Evolutionary conservation across 2,329 filamentous ascomycete species (phyloP).

Genomic region (Aspergillus puulaauensis): DNA sequence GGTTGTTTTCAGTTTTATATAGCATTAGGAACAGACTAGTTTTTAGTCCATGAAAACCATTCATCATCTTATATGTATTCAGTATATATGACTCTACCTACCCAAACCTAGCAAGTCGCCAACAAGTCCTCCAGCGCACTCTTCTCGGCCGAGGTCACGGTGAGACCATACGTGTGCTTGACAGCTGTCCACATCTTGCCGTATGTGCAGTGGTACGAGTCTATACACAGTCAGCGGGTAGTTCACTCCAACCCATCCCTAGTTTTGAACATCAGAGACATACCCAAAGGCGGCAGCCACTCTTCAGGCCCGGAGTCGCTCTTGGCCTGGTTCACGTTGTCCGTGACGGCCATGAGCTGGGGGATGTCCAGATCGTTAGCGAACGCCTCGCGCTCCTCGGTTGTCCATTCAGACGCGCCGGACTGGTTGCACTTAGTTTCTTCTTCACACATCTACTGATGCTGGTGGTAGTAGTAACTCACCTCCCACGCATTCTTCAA

Average conservation of each 20-base stretch:
- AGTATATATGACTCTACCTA: not conserved
- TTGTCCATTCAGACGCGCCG: constrained; percentile 71
- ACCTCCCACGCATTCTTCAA: constrained; percentile 79
- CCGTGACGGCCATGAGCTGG: constrained; percentile 77
- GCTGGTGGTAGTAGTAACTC: not conserved
- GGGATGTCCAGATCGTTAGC: constrained; percentile 76
- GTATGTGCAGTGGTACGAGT: constrained; percentile 74
- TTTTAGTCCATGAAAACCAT: too few relatives aligned
- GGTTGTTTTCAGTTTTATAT: not conserved
- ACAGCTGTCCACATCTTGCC: constrained; percentile 75
- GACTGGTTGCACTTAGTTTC: constrained; percentile 30
- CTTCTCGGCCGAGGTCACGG: constrained; percentile 72
- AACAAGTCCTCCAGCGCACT: constrained; percentile 65
- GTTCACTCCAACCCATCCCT: too few relatives aligned
- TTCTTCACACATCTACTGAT: too few relatives aligned
- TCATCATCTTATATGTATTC: too few relatives aligned
- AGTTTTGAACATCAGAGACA: constrained; percentile 22
- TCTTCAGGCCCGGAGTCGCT: constrained; percentile 70
- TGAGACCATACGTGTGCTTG: constrained; percentile 70
- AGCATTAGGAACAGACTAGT: not conserved
- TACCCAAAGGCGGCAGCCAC: constrained; percentile 71
- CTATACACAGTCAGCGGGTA: constrained; percentile 25
- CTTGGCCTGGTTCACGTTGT: constrained; percentile 72
- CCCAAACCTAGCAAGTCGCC: constrained; percentile 54
- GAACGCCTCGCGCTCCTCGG: constrained; percentile 63